A percentile compares a stretch with the other conserved stretches of the same genome.
Conservation (phyloP, 768 basidiomycete species). For the Leccinum longicurvipes region DNA sequence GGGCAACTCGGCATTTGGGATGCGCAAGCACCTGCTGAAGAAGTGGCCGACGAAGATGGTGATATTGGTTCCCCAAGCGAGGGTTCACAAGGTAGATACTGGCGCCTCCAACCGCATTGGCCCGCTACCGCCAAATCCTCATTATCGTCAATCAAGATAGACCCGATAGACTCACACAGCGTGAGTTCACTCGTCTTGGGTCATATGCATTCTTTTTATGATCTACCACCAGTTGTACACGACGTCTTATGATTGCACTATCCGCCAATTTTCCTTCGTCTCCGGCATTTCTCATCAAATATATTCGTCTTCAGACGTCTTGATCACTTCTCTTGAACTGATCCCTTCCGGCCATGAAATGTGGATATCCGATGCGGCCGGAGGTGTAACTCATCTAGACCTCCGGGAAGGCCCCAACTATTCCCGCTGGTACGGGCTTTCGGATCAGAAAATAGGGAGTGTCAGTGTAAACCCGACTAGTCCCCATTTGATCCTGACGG, state of each 20-base stretch:
- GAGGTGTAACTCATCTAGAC: constrained; percentile 75
- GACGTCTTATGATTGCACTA: constrained; percentile 76
- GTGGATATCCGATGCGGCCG: constrained; percentile 77
- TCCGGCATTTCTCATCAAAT: constrained; percentile 71
- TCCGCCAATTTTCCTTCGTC: constrained; percentile 70
- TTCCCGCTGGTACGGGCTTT: constrained; percentile 59
- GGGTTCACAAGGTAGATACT: constrained; percentile 69
- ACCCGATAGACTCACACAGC: constrained; percentile 71
- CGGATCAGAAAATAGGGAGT: constrained; percentile 72
- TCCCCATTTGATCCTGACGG: constrained; percentile 64
- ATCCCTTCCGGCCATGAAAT: constrained; percentile 68
- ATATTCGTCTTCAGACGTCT: constrained; percentile 50
- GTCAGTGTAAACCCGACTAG: constrained; percentile 75
- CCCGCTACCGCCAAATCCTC: constrained; percentile 78
- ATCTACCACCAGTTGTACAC: constrained; percentile 60
- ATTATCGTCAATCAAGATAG: constrained; percentile 73
- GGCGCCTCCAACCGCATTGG: constrained; percentile 82
- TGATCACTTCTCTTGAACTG: constrained; percentile 73
- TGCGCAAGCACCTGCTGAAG: constrained; percentile 65
- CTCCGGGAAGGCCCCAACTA: constrained; percentile 58
- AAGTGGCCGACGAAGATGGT: constrained; percentile 62
- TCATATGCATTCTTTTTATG: neutral
- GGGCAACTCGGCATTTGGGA: constrained; percentile 87
- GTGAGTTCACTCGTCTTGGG: constrained; percentile 36
- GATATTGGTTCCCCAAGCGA: constrained; percentile 39